Percentiles rank a stretch among this genome's conserved stretches.
phyloP scores from a whole-genome alignment of 2,329 filamentous ascomycete genomes.

The Emmonsiellopsis sp. region DNA sequence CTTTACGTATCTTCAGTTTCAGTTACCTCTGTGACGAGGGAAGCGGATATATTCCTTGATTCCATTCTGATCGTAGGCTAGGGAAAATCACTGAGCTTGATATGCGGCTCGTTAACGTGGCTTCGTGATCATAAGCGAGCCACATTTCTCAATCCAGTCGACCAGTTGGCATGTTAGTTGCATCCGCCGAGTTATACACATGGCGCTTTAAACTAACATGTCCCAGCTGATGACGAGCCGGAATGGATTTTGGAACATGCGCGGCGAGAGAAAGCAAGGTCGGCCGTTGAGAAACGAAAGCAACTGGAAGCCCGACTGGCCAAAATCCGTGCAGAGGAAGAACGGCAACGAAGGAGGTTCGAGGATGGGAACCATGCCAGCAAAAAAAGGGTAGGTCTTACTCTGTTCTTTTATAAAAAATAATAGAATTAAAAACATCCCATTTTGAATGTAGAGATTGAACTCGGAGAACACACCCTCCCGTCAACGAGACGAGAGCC shows the following conservation, averaged over 20 bases:
- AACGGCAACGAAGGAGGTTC: slow-evolving; percentile 47
- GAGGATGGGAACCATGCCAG: slow-evolving; percentile 37
- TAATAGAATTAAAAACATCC: not conserved
- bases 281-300: slow-evolving; percentile 56
- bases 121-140: slow-evolving; percentile 69
- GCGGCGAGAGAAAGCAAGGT: slow-evolving; percentile 56
- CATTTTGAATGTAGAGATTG: slow-evolving; percentile 18
- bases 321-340: slow-evolving; percentile 51
- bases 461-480: slow-evolving; percentile 11
- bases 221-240: slow-evolving; percentile 56
- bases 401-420: not conserved
- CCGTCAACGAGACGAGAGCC: slow-evolving; percentile 46
- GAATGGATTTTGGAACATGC: slow-evolving; percentile 78
- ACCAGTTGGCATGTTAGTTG: slow-evolving; percentile 17
- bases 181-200: not conserved
- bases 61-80: slow-evolving; percentile 19
- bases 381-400: slow-evolving; percentile 35
- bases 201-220: not conserved
- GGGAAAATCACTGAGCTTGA: slow-evolving; percentile 86
- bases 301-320: slow-evolving; percentile 65
- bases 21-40: not conserved
- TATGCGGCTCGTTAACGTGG: slow-evolving; percentile 85
- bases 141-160: slow-evolving; percentile 45
- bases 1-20: not conserved
- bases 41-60: not conserved